These are phyloP conservation scores for Calonectria ilicicola DNA, from an alignment of 2,329 filamentous ascomycete genomes.

Conservation along the genomic window DNA sequence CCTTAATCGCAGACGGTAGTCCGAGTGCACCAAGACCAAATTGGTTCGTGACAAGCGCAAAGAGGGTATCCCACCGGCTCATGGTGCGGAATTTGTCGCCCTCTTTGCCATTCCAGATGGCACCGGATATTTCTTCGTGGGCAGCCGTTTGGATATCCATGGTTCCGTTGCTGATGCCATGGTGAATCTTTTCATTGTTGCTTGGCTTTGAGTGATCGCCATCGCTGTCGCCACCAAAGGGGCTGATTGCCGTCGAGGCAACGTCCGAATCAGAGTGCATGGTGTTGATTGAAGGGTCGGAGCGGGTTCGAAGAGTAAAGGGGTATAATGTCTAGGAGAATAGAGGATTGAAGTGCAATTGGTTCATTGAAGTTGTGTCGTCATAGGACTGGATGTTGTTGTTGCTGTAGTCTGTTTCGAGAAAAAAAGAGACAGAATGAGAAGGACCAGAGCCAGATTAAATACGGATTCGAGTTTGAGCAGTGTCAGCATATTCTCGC, in stretches of 20 bases:
- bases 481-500: background rate
- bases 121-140: conserved; percentile 5
- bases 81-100: conserved; percentile 25
- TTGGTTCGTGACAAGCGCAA: conserved; percentile 28
- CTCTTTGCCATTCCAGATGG: conserved; percentile 13
- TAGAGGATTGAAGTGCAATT: background rate
- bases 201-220: background rate
- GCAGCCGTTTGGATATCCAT: background rate
- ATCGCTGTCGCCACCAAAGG: background rate
- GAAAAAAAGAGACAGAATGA: background rate
- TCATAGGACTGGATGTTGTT: background rate
- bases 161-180: background rate
- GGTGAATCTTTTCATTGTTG: background rate
- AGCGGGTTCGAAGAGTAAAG: background rate
- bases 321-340: background rate
- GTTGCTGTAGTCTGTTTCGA: background rate
- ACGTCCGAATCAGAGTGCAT: conserved; percentile 3
- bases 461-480: background rate
- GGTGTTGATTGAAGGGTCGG: background rate
- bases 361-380: background rate
- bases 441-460: background rate
- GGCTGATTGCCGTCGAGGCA: background rate
- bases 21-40: conserved; percentile 27
- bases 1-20: conserved; percentile 22
- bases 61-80: conserved; percentile 25